phyloP scores from a whole-genome alignment of 352 stramenopile genomes.

The Achlya hypogyna region DNA sequence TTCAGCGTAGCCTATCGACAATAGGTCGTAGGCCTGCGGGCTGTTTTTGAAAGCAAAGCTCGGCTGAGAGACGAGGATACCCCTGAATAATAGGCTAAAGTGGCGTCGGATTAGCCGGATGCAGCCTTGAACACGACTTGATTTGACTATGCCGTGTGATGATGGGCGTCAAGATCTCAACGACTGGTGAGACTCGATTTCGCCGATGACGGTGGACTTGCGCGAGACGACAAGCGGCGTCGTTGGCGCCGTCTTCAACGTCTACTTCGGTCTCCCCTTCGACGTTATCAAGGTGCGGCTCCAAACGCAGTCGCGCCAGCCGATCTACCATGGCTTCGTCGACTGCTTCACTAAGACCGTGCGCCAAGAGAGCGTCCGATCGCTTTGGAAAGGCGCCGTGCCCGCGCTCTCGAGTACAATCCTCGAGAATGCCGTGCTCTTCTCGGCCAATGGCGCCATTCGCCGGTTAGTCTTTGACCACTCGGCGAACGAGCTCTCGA shows the following conservation, averaged over 20 bases:
- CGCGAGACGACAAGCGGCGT: conserved; percentile 69
- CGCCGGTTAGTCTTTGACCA: conserved; percentile 45
- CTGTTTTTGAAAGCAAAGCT: too few species aligned
- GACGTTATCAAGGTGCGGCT: conserved; percentile 82
- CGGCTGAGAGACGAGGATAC: too few species aligned
- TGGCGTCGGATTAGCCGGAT: too few species aligned
- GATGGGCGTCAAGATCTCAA: neutral
- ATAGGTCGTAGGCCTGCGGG: too few species aligned
- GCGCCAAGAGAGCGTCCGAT: conserved; percentile 50
- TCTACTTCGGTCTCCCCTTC: conserved; percentile 80
- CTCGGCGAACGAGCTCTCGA: conserved; percentile 38
- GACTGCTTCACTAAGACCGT: conserved; percentile 67
- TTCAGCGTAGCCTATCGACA: too few species aligned
- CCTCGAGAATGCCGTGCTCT: conserved; percentile 86
- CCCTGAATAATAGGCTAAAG: too few species aligned
- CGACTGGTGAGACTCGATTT: conserved; percentile 14
- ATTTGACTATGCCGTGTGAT: conserved; percentile 12
- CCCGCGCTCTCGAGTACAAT: conserved; percentile 80
- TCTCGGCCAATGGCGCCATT: conserved; percentile 75
- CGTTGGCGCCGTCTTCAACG: conserved; percentile 68
- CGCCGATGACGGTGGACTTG: conserved; percentile 35
- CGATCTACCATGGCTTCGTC: conserved; percentile 45
- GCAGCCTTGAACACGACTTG: neutral
- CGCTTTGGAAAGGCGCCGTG: conserved; percentile 84
- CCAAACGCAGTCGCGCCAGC: conserved; percentile 56